Conservation (phyloP, 2,329 filamentous ascomycete genomes). For the Colletotrichum lini region DNA sequence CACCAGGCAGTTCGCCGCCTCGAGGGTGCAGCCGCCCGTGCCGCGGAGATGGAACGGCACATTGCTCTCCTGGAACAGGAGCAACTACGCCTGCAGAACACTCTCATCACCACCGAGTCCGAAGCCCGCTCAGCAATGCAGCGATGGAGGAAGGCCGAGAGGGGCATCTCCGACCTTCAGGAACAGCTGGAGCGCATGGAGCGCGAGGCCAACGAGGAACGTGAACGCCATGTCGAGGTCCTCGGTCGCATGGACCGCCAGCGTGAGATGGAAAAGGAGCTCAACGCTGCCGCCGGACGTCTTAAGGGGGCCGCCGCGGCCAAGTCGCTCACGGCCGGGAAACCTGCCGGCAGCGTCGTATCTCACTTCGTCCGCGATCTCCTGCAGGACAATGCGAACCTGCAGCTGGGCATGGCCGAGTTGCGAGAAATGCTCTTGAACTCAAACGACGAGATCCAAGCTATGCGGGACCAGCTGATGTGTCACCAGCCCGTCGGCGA, state of each 20-base stretch:
- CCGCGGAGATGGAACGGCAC: constrained; percentile 85
- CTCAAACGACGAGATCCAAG: constrained; percentile 95
- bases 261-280: constrained; percentile 84
- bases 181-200: constrained; percentile 93
- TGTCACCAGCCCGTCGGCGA: constrained; percentile 80
- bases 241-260: constrained; percentile 87
- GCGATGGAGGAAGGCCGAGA: constrained; percentile 89
- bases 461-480: constrained; percentile 84
- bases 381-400: constrained; percentile 92
- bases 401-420: constrained; percentile 93
- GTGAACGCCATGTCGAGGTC: constrained; percentile 85
- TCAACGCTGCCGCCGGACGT: constrained; percentile 83
- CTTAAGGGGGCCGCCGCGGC: constrained; percentile 85
- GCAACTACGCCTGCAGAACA: constrained; percentile 79
- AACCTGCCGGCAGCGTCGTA: constrained; percentile 79
- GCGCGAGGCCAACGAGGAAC: constrained; percentile 83
- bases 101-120: constrained; percentile 76
- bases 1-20: constrained; percentile 83
- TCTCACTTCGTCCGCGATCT: constrained; percentile 97
- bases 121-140: constrained; percentile 85
- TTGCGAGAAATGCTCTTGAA: constrained; percentile 89
- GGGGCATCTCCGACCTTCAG: constrained; percentile 82
- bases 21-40: constrained; percentile 80
- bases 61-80: constrained; percentile 85
- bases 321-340: constrained; percentile 73